Evolutionary conservation across 805 yeast genomes (phyloP).

Genomic region (Nakazawaea ambrosiae): DNA sequence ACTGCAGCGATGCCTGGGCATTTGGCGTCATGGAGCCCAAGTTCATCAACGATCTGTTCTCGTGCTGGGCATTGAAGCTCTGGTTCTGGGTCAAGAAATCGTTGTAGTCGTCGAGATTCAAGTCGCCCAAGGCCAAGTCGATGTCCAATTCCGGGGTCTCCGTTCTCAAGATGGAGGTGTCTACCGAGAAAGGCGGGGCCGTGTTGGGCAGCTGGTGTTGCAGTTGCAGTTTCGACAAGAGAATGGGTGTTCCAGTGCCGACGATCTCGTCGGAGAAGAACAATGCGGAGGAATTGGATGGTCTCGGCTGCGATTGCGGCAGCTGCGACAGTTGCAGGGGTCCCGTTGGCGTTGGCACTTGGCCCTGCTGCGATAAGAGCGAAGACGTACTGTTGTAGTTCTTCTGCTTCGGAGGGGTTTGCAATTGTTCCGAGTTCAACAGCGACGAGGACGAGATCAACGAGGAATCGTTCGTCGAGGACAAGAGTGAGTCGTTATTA

Average conservation of each 20-base stretch:
- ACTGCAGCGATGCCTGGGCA: background rate
- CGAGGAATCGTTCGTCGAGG: constrained; percentile 6
- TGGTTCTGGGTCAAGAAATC: constrained; percentile 2
- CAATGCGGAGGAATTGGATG: constrained; percentile 1
- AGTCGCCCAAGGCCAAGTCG: constrained; percentile 9
- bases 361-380: background rate
- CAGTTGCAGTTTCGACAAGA: background rate
- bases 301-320: constrained; percentile 1
- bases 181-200: constrained; percentile 4
- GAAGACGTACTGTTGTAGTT: background rate
- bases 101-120: constrained; percentile 10
- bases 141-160: constrained; percentile 12
- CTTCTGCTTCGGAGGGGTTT: constrained; percentile 7
- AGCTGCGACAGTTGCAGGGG: background rate
- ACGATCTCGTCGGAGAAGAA: constrained; percentile 1
- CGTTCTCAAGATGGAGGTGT: constrained; percentile 7
- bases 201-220: constrained; percentile 3
- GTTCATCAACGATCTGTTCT: constrained; percentile 5
- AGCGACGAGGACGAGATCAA: constrained; percentile 1
- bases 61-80: background rate
- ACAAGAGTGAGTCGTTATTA: constrained; percentile 7
- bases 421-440: constrained; percentile 6
- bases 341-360: background rate
- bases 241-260: constrained; percentile 6
- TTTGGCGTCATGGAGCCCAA: constrained; percentile 10